Base-by-base conservation (phyloP, 2,329 filamentous ascomycete species). In the Trichoderma gracile region DNA sequence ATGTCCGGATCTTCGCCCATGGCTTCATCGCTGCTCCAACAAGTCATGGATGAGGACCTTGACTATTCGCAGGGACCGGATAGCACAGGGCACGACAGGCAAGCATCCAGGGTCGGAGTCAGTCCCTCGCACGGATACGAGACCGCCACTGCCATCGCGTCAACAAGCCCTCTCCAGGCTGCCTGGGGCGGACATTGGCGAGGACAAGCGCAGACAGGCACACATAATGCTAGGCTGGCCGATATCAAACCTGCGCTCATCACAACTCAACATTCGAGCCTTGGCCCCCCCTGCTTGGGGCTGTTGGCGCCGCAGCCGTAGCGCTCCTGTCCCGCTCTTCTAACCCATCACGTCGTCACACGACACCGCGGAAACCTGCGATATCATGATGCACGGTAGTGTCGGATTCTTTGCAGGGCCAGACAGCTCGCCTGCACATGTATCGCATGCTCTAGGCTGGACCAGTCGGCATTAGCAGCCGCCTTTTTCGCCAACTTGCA, bases 271-370 rank as follows among this genome's bases (percentile, higher is more conserved):
- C 52, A 38, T 19, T 53, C 60, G n/a, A 54, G 23, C 33, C 33
- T 38, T 38, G 33, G 33, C 33, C 33, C 33, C 50, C 60, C 62
- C 62, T 64, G 49, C 47, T 52, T 49, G 62, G 46, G 47, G 62
- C 55, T 46, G 62, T 47, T 59, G 55, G 62, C 62, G 62, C 53
- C 62, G 55, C 62, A 59, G 54, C 50, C 60, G 60, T 60, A 65
- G 63, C 63, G 55, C 50, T 63, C 52, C 46, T 49, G 63, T 65
- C 63, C 63, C 63, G 63, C 63, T 60, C 46, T 65, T 60, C 63
- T 60, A 60, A 45, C 56, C 56, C 63, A 65, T 65, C 63, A 61
- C 56, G 57, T 53, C 63, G 56, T 65, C 63, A 65, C 63, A 65
- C 63, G 63, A 65, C 56, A 61, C 54, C 42, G 50, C 63, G 46